Evolutionary conservation across 495 filamentous ascomycete species (phyloP), one percentile per base, ranked within the genome.

Genomic region (Saxophila tyrrhenica): DNA sequence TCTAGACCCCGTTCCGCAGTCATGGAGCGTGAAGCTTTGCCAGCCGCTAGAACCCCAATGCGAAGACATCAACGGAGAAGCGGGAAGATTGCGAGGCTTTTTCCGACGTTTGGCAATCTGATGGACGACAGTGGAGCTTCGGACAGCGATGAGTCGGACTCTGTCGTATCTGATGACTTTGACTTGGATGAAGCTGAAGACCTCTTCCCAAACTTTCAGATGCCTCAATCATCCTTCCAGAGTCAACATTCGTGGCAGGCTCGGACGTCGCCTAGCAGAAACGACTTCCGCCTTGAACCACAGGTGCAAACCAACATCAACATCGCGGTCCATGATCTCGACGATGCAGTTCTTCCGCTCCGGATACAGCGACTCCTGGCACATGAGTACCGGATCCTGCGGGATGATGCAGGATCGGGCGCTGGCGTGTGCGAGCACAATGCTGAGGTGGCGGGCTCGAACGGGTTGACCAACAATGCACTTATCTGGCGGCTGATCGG

Each of bases 41-140:
- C 29, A 35, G 29, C 29, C 29, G 29, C 5, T 13, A 13, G 13
- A 35, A 13, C 29, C 13, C 7, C n/a, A n/a, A n/a, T n/a, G n/a
- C n/a, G 13, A 35, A 35, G 29, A 35, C 29, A 35, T 13, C 29
- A 42, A 39, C 75, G 75, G 42, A 77, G 79, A 55, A 78, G 74
- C 81, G 39, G 56, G 71, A 13, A 77, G 78, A 62, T 78, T 75
- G 80, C 83, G 47, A 82, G 79, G 51, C 79, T 83, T 7, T 95
- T 95, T 72, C 87, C 91, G 57, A 82, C 83, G 1, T 95, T 96
- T 72, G 89, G 89, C n/a, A 80, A 88, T 22, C 70, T 96, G 50
- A 17, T 35, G 13, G 38, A 32, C 74, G 70, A 70, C 42, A 74
- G 65, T 0, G 44, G 52, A 11, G 50, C n/a, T 39, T 16, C 21